Conservation (phyloP, 371 early-diverging fungal genomes). For the Haplosporangium sp. region DNA sequence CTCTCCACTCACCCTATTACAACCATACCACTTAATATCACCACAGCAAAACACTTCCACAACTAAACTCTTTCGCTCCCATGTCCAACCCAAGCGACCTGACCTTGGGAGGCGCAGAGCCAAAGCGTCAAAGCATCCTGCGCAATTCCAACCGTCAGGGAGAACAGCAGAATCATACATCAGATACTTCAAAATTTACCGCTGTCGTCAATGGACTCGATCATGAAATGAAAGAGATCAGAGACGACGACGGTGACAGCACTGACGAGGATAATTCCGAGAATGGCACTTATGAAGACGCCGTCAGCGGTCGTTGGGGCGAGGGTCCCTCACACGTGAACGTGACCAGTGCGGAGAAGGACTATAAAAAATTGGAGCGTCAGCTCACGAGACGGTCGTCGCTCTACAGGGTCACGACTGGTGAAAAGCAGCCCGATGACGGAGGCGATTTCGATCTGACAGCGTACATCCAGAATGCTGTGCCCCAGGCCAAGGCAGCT, state of each 20-base stretch:
- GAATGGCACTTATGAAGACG: conserved; percentile 34
- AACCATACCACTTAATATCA: conserved; percentile 1
- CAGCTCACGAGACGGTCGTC: conserved; percentile 39
- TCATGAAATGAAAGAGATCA: conserved; percentile 23
- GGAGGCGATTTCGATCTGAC: conserved; percentile 43
- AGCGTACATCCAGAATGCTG: conserved; percentile 30
- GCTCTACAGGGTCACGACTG: conserved; percentile 16
- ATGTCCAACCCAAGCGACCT: conserved; percentile 39
- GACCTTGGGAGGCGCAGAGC: conserved; percentile 13
- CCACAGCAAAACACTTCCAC: too few relatives aligned
- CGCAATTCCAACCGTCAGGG: conserved; percentile 21
- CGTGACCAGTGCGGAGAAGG: conserved; percentile 30
- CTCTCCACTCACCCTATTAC: background rate
- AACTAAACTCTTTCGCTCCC: too few relatives aligned
- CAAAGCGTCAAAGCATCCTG: conserved; percentile 35
- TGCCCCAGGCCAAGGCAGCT: conserved; percentile 38
- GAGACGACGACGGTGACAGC: conserved; percentile 20
- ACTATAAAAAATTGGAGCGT: conserved; percentile 40
- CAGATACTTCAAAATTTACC: too few relatives aligned
- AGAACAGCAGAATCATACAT: conserved; percentile 17
- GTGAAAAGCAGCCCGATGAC: conserved; percentile 20
- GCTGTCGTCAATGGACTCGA: conserved; percentile 18
- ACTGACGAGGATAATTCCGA: conserved; percentile 22
- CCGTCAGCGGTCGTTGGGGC: conserved; percentile 42
- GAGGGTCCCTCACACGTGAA: conserved; percentile 40